Evolutionary conservation across 768 basidiomycete species (phyloP).

Genomic region (Suillus discolor): DNA sequence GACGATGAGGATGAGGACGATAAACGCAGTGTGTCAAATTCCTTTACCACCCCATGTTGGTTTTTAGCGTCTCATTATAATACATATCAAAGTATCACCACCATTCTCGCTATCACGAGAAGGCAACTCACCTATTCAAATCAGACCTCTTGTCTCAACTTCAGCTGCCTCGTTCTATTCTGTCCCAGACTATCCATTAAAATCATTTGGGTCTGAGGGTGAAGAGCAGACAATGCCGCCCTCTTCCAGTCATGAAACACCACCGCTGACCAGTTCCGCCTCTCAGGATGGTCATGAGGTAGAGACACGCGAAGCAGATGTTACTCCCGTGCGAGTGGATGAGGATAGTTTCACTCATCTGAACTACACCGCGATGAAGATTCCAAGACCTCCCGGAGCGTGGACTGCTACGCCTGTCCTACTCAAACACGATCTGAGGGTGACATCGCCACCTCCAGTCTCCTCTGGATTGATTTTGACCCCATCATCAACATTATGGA

Average conservation of each 20-base stretch:
- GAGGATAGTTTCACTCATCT: constrained; percentile 17
- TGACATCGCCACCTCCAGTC: constrained; percentile 16
- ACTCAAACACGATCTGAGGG: constrained; percentile 16
- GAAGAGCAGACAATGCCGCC: constrained; percentile 1
- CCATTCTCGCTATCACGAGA: constrained; percentile 12
- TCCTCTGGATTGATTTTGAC: constrained; percentile 24
- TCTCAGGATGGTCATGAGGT: constrained; percentile 32
- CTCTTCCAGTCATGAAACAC: constrained; percentile 21
- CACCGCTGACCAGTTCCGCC: constrained; percentile 13
- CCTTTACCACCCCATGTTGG: constrained; percentile 11
- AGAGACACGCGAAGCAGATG: constrained; percentile 30
- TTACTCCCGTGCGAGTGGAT: constrained; percentile 23
- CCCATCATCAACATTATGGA: constrained; percentile 20
- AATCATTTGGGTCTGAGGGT: not conserved
- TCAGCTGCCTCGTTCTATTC: constrained; percentile 12
- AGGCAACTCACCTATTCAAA: constrained; percentile 18
- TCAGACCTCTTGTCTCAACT: constrained; percentile 22
- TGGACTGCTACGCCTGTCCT: constrained; percentile 45
- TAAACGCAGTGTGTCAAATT: constrained; percentile 46
- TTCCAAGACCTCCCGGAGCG: constrained; percentile 48
- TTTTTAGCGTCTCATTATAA: constrained; percentile 11
- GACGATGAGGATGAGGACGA: constrained; percentile 60
- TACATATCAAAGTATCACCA: constrained; percentile 22
- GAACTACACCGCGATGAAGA: constrained; percentile 41
- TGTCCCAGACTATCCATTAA: constrained; percentile 3